Percentiles rank a stretch among this genome's conserved stretches.
Conservation (phyloP, 2,329 filamentous ascomycete genomes). For the Hypoxylon sp. region DNA sequence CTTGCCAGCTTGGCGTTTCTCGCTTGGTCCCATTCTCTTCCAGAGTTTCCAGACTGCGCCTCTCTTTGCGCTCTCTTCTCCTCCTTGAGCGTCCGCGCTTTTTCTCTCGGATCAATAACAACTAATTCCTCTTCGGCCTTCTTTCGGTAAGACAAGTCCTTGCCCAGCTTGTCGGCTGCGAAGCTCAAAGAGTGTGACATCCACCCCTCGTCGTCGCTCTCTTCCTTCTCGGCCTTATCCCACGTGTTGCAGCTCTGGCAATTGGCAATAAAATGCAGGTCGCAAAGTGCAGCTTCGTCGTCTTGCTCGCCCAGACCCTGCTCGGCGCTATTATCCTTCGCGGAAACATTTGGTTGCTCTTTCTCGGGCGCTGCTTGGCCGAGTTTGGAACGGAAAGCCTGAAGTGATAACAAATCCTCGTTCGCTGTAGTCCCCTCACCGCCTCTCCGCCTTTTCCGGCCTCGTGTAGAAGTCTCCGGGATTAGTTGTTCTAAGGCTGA, state of each 20-base stretch:
- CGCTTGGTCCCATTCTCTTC: conserved; percentile 72
- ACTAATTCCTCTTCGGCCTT: conserved; percentile 93
- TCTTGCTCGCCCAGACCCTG: conserved; percentile 61
- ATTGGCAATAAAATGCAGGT: conserved; percentile 95
- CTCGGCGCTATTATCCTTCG: conserved; percentile 48
- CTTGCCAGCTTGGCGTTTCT: conserved; percentile 71
- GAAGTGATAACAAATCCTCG: conserved; percentile 80
- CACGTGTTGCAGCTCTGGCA: conserved; percentile 93
- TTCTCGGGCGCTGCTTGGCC: conserved; percentile 65
- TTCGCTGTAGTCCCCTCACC: conserved; percentile 65
- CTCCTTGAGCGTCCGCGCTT: conserved; percentile 79
- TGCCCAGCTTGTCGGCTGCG: conserved; percentile 89
- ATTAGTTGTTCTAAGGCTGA: conserved; percentile 81
- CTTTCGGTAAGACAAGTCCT: conserved; percentile 90
- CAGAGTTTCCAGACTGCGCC: conserved; percentile 63
- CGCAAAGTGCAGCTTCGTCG: conserved; percentile 84
- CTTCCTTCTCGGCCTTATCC: conserved; percentile 72
- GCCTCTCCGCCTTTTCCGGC: conserved; percentile 77
- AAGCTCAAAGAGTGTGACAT: conserved; percentile 89
- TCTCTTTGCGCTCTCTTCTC: conserved; percentile 74
- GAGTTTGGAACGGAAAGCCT: conserved; percentile 84
- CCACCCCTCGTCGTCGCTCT: conserved; percentile 80
- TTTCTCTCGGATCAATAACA: conserved; percentile 92
- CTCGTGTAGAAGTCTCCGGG: conserved; percentile 77
- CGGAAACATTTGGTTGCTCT: conserved; percentile 42